Percentiles rank a stretch among this genome's conserved stretches.
phyloP scores from a whole-genome alignment of 2,329 filamentous ascomycete species.

The Aspergillus terreus region DNA sequence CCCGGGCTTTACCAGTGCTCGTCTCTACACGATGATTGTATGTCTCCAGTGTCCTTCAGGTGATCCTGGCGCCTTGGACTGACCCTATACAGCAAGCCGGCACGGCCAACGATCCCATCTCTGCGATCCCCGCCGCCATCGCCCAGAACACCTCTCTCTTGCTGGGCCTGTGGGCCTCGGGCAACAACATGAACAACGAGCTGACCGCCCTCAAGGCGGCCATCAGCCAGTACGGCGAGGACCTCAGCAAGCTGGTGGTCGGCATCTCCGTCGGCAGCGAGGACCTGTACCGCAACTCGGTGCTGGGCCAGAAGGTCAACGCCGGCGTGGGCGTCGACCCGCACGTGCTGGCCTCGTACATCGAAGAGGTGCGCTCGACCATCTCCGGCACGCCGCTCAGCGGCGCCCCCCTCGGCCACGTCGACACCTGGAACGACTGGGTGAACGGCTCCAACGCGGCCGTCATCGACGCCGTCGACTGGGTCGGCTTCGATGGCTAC shows the following conservation, averaged over 20 bases:
- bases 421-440: constrained; percentile 84
- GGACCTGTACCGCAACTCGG: constrained; percentile 77
- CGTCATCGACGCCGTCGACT: constrained; percentile 69
- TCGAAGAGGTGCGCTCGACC: constrained; percentile 62
- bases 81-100: constrained; percentile 37
- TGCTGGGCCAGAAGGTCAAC: constrained; percentile 62
- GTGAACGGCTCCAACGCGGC: constrained; percentile 68
- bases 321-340: constrained; percentile 63
- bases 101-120: constrained; percentile 61
- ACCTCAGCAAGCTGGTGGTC: constrained; percentile 57
- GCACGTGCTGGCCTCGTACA: constrained; percentile 62
- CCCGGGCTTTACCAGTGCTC: constrained; percentile 44
- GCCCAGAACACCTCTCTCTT: constrained; percentile 73
- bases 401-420: constrained; percentile 67
- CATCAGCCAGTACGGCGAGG: constrained; percentile 63
- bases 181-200: constrained; percentile 69
- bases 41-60: not conserved
- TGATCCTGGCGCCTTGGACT: not conserved
- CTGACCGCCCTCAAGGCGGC: constrained; percentile 67
- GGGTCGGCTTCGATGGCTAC: constrained; percentile 79
- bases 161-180: constrained; percentile 80
- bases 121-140: constrained; percentile 79
- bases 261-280: constrained; percentile 85
- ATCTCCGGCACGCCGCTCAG: constrained; percentile 58
- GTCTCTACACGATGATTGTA: constrained; percentile 61